These are phyloP conservation scores for Chlorella sp. DNA, from an alignment of 139 green algal genomes.

Conservation along the genomic window DNA sequence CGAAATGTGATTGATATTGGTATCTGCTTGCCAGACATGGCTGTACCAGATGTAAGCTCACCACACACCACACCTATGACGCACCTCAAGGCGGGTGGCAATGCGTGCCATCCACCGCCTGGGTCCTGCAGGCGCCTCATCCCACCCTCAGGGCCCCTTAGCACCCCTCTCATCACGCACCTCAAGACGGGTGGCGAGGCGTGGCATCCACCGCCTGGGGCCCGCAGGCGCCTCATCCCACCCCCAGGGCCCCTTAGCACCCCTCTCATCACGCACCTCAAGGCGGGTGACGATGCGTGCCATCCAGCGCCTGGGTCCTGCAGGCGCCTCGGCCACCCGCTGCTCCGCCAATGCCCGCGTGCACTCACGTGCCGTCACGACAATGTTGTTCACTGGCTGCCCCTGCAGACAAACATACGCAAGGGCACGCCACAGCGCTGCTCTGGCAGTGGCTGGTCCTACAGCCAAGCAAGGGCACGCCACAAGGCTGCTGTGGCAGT, in stretches of 20 bases:
- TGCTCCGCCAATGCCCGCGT: conserved; percentile 56
- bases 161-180: too few relatives aligned
- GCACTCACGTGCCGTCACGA: conserved; percentile 80
- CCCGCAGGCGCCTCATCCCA: too few relatives aligned
- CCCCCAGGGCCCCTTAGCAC: background rate
- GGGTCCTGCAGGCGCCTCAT: too few relatives aligned
- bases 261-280: too few relatives aligned
- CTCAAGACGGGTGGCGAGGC: too few relatives aligned
- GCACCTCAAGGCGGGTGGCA: too few relatives aligned
- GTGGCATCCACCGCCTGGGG: too few relatives aligned
- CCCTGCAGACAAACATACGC: conserved; percentile 8
- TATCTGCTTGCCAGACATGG: too few relatives aligned
- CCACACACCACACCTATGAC: too few relatives aligned
- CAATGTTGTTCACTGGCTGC: conserved; percentile 73
- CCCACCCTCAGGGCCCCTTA: background rate
- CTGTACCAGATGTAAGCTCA: too few relatives aligned
- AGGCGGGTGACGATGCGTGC: background rate
- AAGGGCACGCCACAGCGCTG: background rate
- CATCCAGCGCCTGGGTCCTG: background rate
- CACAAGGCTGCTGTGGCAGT: background rate
- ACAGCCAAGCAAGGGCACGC: background rate
- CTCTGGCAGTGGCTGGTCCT: background rate
- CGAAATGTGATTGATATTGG: too few relatives aligned
- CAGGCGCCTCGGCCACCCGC: background rate
- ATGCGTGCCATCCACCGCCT: too few relatives aligned